A percentile compares a stretch with the other conserved stretches of the same genome.
Evolutionary conservation across 108 stramenopile genomes (phyloP).

Genomic region (Pseudonitzschia pungens): DNA sequence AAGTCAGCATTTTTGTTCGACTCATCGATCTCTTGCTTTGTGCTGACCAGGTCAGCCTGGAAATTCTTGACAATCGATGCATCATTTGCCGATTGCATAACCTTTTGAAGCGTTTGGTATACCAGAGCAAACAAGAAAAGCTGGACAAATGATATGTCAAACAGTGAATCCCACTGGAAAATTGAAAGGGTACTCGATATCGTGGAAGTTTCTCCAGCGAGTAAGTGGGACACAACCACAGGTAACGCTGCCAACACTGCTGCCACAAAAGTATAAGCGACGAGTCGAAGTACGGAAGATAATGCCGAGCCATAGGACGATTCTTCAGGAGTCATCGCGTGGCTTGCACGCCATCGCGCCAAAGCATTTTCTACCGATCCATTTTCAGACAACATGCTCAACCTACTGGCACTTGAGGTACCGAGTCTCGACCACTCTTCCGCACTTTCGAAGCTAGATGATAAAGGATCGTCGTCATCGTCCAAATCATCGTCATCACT

Average conservation of each 20-base stretch:
- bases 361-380: constrained; percentile 64
- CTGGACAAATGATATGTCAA: constrained; percentile 59
- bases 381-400: constrained; percentile 55
- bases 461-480: constrained; percentile 44
- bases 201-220: not conserved
- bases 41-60: constrained; percentile 39
- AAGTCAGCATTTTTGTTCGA: constrained; percentile 28
- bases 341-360: constrained; percentile 49
- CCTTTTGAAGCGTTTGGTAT: constrained; percentile 38
- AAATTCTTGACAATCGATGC: constrained; percentile 41
- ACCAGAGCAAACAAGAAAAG: constrained; percentile 46
- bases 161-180: constrained; percentile 50
- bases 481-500: constrained; percentile 30
- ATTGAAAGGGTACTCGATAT: constrained; percentile 5
- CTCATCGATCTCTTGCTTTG: constrained; percentile 46
- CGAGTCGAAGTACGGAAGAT: constrained; percentile 32
- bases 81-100: constrained; percentile 32
- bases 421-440: constrained; percentile 58
- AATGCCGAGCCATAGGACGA: not conserved
- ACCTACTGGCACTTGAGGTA: constrained; percentile 68
- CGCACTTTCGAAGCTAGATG: constrained; percentile 36
- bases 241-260: constrained; percentile 21
- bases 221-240: constrained; percentile 17
- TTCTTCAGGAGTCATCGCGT: not conserved
- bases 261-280: constrained; percentile 41